Evolutionary conservation across 352 stramenopile genomes (phyloP).

Genomic region (Phytophthora melonis): DNA sequence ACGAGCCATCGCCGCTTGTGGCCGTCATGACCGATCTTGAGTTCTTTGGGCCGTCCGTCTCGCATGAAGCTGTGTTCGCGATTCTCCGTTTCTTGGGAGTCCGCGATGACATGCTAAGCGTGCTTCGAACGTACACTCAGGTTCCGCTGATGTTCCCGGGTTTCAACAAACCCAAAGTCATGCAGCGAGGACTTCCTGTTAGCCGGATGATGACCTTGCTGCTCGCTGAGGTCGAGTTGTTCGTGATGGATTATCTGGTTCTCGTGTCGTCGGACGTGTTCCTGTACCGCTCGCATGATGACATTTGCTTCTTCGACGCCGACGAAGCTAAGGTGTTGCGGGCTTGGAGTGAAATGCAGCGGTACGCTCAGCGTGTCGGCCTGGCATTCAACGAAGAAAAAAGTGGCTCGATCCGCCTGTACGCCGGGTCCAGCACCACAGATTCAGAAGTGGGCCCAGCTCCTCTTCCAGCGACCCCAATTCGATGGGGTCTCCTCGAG

Average conservation of each 20-base stretch:
- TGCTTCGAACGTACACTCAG: conserved; percentile 51
- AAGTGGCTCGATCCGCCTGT: conserved; percentile 50
- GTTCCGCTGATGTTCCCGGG: conserved; percentile 55
- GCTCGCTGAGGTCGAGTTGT: conserved; percentile 53
- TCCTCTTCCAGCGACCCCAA: conserved; percentile 41
- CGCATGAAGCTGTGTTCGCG: conserved; percentile 53
- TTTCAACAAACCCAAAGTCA: conserved; percentile 33
- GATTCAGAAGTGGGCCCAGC: conserved; percentile 23
- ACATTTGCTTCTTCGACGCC: conserved; percentile 57
- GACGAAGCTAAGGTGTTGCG: conserved; percentile 41
- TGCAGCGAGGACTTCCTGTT: conserved; percentile 50
- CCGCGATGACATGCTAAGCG: conserved; percentile 34
- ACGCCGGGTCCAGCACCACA: conserved; percentile 1
- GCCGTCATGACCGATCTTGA: conserved; percentile 59
- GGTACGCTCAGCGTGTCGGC: conserved; percentile 26
- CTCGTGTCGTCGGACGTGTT: conserved; percentile 41
- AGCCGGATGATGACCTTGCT: conserved; percentile 51
- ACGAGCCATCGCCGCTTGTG: conserved; percentile 29
- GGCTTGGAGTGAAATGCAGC: conserved; percentile 52
- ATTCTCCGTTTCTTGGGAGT: conserved; percentile 51
- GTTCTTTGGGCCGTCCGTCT: conserved; percentile 56
- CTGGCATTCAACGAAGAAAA: conserved; percentile 56
- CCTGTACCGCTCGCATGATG: conserved; percentile 58
- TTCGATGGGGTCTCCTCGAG: conserved; percentile 57
- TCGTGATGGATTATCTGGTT: conserved; percentile 59